Evolutionary conservation across 257 asterid species (phyloP).

Genomic region (Lycium ferocissimum): DNA sequence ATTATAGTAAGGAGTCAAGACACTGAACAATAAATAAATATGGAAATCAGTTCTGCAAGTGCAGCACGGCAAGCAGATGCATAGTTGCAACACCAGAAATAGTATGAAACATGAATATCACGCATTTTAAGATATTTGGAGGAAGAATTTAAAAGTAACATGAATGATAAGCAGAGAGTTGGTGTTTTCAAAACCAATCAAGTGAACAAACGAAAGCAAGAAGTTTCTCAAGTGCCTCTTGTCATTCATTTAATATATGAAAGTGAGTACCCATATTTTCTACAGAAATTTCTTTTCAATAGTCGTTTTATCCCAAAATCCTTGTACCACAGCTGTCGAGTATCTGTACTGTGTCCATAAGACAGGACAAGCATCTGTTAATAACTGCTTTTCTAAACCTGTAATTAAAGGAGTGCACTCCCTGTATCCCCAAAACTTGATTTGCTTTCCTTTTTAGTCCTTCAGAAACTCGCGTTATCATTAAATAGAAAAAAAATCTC

Average conservation of each 20-base stretch:
- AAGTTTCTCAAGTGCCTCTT: not conserved
- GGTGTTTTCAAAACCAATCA: conserved; percentile 19
- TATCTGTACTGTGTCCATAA: conserved; percentile 14
- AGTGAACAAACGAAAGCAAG: conserved; percentile 18
- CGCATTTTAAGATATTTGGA: conserved; percentile 1
- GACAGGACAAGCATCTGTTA: not conserved
- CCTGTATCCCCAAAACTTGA: conserved; percentile 25
- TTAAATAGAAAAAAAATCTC: conserved; percentile 7
- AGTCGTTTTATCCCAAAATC: not conserved
- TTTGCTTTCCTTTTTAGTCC: not conserved
- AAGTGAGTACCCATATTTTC: conserved; percentile 21
- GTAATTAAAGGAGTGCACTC: not conserved
- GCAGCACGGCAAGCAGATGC: not conserved
- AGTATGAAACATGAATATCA: conserved; percentile 7
- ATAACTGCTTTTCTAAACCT: conserved; percentile 14
- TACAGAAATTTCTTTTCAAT: conserved; percentile 24
- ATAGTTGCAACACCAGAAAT: conserved; percentile 13
- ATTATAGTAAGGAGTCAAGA: conserved; percentile 89
- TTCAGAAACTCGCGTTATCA: not conserved
- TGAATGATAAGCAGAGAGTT: not conserved
- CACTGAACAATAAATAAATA: conserved; percentile 54
- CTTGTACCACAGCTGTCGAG: not conserved
- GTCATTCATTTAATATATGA: conserved; percentile 17
- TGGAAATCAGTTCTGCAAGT: conserved; percentile 25
- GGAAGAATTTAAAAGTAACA: conserved; percentile 16